Base-by-base conservation (phyloP, 2,329 filamentous ascomycete species). In the Celoporthe dispersa region DNA sequence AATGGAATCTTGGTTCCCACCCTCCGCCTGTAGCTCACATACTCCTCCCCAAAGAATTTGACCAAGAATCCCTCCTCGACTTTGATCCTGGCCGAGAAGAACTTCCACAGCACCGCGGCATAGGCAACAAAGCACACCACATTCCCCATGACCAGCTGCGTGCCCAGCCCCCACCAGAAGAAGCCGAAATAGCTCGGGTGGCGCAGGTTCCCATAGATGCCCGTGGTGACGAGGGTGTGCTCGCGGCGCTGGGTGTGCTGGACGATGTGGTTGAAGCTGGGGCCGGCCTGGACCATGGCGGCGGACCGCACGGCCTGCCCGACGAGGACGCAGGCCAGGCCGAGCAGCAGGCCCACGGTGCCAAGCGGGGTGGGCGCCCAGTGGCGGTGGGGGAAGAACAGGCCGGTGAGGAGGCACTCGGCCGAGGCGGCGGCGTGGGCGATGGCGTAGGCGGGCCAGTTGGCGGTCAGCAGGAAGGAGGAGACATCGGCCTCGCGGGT, bases 101-200 rank as follows among this genome's bases (percentile, higher is more conserved):
- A 99, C 71, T 83, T 85, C 93, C 93, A 98, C 74, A 99, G 80
- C 22, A 97, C 91, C 9, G 86, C 79, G 0, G 88, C 81, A 82
- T 97, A 98, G 1, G 81, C 92, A 8, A 90, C 74, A 69, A 97
- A 89, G 78, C 94, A 97, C 2, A 97, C 74, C 11, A 87, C 81
- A 80, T 99, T 99, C 25, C 95, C 95, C 73, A 98, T 85, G 68
- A 97, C 89, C 59, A 98, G 78, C 84, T 99, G 96, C 16, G 94
- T 97, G 6, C 96, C 96, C n/a, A 98, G 77, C 0, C 93, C 94
- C 95, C 95, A 99, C 90, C 94, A 98, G 81, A 97, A 99, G 83
- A 98, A 99, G 3, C 95, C 96, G 83, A 98, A 98, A 81, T 99
- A 99, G 70, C 92, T 92, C 16, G 96, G 96, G 80, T 99, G 96